phyloP scores from a whole-genome alignment of 768 basidiomycete species.

The Boletus coccyginus region DNA sequence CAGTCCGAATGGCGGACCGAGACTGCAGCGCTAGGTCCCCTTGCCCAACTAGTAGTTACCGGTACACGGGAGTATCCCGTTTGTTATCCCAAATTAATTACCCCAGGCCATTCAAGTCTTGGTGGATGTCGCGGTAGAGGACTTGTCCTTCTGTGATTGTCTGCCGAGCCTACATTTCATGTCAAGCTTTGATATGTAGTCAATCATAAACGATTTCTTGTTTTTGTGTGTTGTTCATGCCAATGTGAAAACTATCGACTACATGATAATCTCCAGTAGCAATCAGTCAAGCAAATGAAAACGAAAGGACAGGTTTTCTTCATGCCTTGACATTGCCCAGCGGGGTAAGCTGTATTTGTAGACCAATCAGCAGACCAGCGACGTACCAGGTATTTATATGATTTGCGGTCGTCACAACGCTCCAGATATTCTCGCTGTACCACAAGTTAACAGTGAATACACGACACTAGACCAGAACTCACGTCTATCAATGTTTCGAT shows the following conservation, averaged over 20 bases:
- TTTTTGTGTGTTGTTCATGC: background rate
- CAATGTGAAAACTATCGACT: background rate
- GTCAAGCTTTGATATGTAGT: slow-evolving; percentile 35
- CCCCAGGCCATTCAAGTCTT: slow-evolving; percentile 35
- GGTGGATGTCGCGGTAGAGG: slow-evolving; percentile 13
- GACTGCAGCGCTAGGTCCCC: background rate
- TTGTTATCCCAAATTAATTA: slow-evolving; percentile 35
- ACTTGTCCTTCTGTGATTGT: background rate
- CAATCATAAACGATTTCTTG: background rate
- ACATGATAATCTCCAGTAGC: background rate
- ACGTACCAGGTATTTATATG: slow-evolving; percentile 75
- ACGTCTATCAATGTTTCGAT: slow-evolving; percentile 95
- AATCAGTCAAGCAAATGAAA: background rate
- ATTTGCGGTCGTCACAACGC: slow-evolving; percentile 81
- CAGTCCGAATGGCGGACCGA: slow-evolving; percentile 2
- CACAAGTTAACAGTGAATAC: background rate
- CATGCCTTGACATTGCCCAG: slow-evolving; percentile 19
- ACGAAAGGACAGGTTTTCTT: background rate
- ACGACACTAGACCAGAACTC: slow-evolving; percentile 19
- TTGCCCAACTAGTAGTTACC: slow-evolving; percentile 15
- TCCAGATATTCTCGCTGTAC: slow-evolving; percentile 90
- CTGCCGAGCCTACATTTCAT: slow-evolving; percentile 33
- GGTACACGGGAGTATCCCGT: slow-evolving; percentile 26
- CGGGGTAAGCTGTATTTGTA: slow-evolving; percentile 3
- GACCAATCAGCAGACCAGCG: background rate